A percentile compares a stretch with the other conserved stretches of the same genome.
Conservation (phyloP, 441 rosid species). For the Adansonia madagascariensis region DNA sequence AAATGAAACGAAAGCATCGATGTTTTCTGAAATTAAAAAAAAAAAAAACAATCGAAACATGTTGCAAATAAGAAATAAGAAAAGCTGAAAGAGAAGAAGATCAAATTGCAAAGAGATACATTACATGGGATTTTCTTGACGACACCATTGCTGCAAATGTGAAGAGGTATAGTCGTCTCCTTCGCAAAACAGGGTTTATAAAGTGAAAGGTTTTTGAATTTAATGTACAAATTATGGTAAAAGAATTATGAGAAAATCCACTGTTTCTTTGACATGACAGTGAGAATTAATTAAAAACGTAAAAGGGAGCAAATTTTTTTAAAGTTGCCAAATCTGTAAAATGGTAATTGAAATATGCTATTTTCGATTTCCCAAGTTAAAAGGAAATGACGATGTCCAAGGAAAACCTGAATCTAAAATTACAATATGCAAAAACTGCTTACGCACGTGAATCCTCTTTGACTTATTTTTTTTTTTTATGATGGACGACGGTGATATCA, state of each 20-base stretch:
- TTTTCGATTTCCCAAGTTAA: not conserved
- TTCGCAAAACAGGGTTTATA: not conserved
- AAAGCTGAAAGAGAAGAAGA: not conserved
- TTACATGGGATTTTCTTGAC: constrained; percentile 21
- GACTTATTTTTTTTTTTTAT: not conserved
- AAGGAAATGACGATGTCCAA: not conserved
- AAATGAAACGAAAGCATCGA: not conserved
- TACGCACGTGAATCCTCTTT: not conserved
- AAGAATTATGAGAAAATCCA: not conserved
- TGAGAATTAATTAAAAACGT: not conserved
- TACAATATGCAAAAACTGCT: not conserved
- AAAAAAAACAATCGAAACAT: not conserved
- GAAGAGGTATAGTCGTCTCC: not conserved
- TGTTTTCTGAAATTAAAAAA: not conserved
- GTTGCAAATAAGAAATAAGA: not conserved
- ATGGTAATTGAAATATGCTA: not conserved
- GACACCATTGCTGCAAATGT: constrained; percentile 22
- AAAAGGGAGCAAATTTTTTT: not conserved
- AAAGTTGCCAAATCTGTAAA: not conserved
- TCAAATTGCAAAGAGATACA: not conserved
- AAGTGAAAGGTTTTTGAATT: not conserved
- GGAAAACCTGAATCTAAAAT: not conserved
- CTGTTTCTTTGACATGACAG: not conserved
- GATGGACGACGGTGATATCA: not conserved
- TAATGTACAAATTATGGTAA: not conserved